Base-by-base conservation (phyloP, 1,284 basidiomycete genomes). In the Cryptococcus sp. region DNA sequence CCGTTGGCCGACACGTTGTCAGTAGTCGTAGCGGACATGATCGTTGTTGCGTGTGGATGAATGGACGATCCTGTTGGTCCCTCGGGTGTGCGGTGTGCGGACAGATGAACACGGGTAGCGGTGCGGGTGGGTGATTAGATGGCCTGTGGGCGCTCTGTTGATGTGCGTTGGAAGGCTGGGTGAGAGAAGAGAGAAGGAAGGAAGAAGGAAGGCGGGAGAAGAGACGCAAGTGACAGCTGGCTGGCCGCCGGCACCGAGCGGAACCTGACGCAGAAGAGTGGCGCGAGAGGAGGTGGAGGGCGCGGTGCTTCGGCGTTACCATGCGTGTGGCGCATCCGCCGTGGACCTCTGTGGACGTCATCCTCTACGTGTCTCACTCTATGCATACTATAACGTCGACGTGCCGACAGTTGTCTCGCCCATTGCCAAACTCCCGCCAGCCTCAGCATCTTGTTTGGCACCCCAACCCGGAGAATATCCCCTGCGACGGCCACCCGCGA, bases 1-100 rank as follows among this genome's bases (percentile, higher is more conserved):
- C 52, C 50, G n/a, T 53, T 55, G 42, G 53, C 23, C 21, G 47
- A 46, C 28, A 47, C 57, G 36, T 50, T 45, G 20, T 55, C 52
- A 38, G 52, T 38, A 24, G 49, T 52, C 21, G 45, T 47, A 39
- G 55, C 55, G 37, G 61, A 56, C 53, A 62, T 60, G 38, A 36
- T 56, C 13, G 49, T 40, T n/a, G 45, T 48, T 44, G 39, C 15
- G 51, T 28, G 9, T 28, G 36, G 24, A 35, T 39, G 54, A 33
- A 46, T 42, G 48, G 16, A 24, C 36, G 23, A 52, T 46, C 18
- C 21, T 24, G 36, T 6, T 40, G 36, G 46, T 42, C 37, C 39
- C 39, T 46, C 43, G 43, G 50, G n/a, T 35, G 46, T 54, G 48
- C 18, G 52, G 40, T 35, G 46, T 50, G 37, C 21, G 54, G 54